phyloP scores from a whole-genome alignment of 805 yeast genomes.

The Peterozyma toletana region DNA sequence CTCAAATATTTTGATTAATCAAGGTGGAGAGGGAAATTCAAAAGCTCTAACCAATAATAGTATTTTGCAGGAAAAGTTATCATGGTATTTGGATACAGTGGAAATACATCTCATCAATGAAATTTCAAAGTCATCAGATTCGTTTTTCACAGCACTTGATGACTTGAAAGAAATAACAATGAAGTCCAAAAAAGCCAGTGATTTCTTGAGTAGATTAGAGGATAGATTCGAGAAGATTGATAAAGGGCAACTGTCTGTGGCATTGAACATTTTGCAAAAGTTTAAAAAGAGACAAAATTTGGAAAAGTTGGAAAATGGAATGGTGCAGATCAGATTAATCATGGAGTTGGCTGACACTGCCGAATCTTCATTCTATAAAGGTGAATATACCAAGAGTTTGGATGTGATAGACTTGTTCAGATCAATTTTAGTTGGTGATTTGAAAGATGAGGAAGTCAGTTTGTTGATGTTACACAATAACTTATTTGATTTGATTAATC shows the following conservation, averaged over 20 bases:
- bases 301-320: constrained; percentile 52
- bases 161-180: constrained; percentile 62
- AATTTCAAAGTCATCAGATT: constrained; percentile 75
- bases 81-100: constrained; percentile 77
- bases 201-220: constrained; percentile 38
- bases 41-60: constrained; percentile 43
- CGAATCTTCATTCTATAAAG: constrained; percentile 34
- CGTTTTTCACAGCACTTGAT: constrained; percentile 78
- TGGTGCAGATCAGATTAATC: constrained; percentile 44
- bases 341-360: constrained; percentile 41
- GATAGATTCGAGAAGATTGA: constrained; percentile 38
- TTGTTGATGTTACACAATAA: background rate
- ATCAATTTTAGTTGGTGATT: constrained; percentile 48
- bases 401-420: constrained; percentile 53
- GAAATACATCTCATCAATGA: constrained; percentile 77
- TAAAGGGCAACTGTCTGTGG: constrained; percentile 39
- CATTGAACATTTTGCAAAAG: constrained; percentile 40
- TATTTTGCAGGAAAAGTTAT: constrained; percentile 66
- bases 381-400: constrained; percentile 47
- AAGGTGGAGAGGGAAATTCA: constrained; percentile 20
- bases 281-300: constrained; percentile 51
- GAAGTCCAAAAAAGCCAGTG: constrained; percentile 45
- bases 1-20: constrained; percentile 33
- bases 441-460: constrained; percentile 4
- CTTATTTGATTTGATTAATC: constrained; percentile 19